phyloP scores from a whole-genome alignment of 1,139 yeast species.

The Nakaseomyces glabratus region DNA sequence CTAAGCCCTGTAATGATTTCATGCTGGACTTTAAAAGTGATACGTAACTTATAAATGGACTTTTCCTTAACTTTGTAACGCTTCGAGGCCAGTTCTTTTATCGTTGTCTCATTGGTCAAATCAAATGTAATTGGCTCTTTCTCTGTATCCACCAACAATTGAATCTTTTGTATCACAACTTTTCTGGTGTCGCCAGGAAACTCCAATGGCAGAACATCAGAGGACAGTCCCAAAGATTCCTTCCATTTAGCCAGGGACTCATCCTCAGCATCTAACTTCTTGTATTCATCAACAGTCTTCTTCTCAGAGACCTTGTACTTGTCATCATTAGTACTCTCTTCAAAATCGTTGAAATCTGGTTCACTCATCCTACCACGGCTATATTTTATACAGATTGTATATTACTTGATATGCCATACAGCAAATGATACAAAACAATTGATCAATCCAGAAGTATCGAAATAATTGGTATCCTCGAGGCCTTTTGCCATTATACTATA shows the following conservation, averaged over 20 bases:
- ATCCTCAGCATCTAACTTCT: slow-evolving; percentile 79
- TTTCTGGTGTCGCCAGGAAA: slow-evolving; percentile 61
- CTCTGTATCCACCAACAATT: slow-evolving; percentile 58
- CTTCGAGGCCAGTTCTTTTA: slow-evolving; percentile 38
- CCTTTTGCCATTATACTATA: too few relatives aligned
- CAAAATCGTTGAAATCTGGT: slow-evolving; percentile 33
- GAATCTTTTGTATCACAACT: slow-evolving; percentile 73
- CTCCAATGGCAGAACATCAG: slow-evolving; percentile 51
- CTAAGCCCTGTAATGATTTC: slow-evolving; percentile 86
- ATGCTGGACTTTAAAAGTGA: slow-evolving; percentile 80
- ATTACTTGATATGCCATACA: background rate
- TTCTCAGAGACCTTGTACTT: slow-evolving; percentile 72
- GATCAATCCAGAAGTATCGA: too few relatives aligned
- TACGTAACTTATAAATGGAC: slow-evolving; percentile 60
- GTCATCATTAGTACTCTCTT: slow-evolving; percentile 59
- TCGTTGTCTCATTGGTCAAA: slow-evolving; percentile 45
- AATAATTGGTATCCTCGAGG: too few relatives aligned
- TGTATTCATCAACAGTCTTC: slow-evolving; percentile 79
- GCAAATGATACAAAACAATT: too few relatives aligned
- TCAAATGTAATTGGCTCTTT: slow-evolving; percentile 51
- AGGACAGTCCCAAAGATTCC: slow-evolving; percentile 69
- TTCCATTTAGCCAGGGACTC: slow-evolving; percentile 92
- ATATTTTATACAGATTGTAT: slow-evolving; percentile 31
- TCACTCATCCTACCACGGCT: too few relatives aligned
- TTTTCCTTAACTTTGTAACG: slow-evolving; percentile 63